Evolutionary conservation across 2,329 filamentous ascomycete species (phyloP).

Genomic region (Clarireedia monteithiana): DNA sequence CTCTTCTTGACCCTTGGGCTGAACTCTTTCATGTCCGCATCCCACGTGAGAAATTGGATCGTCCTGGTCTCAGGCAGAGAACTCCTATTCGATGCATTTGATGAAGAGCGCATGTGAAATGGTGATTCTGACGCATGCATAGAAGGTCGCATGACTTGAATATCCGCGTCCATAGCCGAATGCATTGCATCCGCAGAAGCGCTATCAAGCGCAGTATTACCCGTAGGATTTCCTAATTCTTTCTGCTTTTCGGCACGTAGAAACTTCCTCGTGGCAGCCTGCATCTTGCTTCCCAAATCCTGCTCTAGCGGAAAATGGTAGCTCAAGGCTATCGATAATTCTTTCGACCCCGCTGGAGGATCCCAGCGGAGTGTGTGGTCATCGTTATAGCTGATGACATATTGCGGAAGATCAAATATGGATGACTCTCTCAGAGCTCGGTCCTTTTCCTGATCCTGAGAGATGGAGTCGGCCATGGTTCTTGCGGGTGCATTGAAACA

Average conservation of each 20-base stretch:
- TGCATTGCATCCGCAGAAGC: neutral
- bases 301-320: conserved; percentile 15
- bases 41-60: conserved; percentile 8
- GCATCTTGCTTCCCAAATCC: conserved; percentile 15
- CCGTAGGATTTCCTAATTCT: neutral
- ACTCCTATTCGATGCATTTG: neutral
- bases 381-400: conserved; percentile 11
- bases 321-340: conserved; percentile 17
- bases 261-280: conserved; percentile 13
- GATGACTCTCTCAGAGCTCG: conserved; percentile 7
- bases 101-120: conserved; percentile 1
- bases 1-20: conserved; percentile 10
- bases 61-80: conserved; percentile 5
- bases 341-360: conserved; percentile 12
- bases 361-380: conserved; percentile 15
- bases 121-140: neutral
- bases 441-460: conserved; percentile 1
- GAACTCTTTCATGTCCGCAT: conserved; percentile 11
- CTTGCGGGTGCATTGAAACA: neutral
- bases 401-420: conserved; percentile 10
- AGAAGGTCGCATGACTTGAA: neutral
- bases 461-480: neutral
- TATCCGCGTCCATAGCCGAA: neutral
- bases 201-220: neutral
- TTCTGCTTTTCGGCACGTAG: conserved; percentile 6